These are phyloP conservation scores for Voacanga thouarsii DNA, from an alignment of 257 asterid species.

Conservation along the genomic window DNA sequence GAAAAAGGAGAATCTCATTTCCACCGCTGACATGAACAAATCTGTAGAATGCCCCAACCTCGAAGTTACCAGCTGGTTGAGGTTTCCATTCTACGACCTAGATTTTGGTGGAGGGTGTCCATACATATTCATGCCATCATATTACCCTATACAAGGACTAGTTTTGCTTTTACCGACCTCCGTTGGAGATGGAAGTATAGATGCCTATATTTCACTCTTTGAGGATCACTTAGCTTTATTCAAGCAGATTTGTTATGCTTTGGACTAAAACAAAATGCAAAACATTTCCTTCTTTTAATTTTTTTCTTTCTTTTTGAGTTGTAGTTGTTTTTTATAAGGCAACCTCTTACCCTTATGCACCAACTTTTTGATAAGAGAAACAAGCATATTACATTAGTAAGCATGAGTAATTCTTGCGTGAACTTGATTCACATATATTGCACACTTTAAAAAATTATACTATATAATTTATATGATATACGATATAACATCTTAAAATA, in stretches of 20 bases:
- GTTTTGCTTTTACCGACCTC: constrained; percentile 67
- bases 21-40: constrained; percentile 54
- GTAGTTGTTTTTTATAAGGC: no score
- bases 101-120: constrained; percentile 84
- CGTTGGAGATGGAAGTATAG: constrained; percentile 67
- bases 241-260: constrained; percentile 55
- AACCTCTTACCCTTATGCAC: no score
- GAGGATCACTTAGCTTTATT: constrained; percentile 45
- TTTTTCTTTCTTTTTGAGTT: background rate
- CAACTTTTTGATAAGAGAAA: background rate
- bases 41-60: constrained; percentile 65
- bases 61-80: constrained; percentile 81
- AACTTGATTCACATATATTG: no score
- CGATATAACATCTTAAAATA: no score
- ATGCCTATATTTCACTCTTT: constrained; percentile 62
- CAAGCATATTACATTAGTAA: no score
- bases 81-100: constrained; percentile 76
- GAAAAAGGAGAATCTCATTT: constrained; percentile 48
- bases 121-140: constrained; percentile 69
- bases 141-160: constrained; percentile 67
- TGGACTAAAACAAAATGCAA: constrained; percentile 31
- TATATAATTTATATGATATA: no score
- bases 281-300: no score
- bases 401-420: no score
- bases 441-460: no score